Conservation (phyloP, 2,329 filamentous ascomycete species). For the Coniochaeta sp. region DNA sequence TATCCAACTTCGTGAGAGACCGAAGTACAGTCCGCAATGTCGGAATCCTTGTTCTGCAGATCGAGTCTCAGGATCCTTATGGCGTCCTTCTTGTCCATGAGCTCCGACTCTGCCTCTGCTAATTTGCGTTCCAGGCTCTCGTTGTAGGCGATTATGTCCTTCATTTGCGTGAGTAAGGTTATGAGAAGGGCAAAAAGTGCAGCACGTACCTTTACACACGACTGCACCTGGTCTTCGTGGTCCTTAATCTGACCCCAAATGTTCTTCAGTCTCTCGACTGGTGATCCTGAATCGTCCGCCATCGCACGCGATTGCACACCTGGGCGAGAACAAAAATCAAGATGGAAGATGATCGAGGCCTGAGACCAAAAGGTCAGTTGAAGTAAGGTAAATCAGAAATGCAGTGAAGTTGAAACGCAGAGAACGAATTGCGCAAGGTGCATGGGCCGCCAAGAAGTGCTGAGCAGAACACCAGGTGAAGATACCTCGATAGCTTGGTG, state of each 20-base stretch:
- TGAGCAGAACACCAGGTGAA: too few species aligned
- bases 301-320: neutral
- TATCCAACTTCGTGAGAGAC: neutral
- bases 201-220: neutral
- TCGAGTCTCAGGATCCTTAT: neutral
- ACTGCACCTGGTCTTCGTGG: neutral
- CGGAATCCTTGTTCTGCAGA: neutral
- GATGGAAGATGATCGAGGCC: neutral
- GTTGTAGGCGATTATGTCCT: neutral
- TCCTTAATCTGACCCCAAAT: neutral
- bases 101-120: neutral
- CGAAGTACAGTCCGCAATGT: neutral
- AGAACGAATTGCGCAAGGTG: too few species aligned
- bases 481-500: too few species aligned
- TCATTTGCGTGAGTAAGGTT: neutral
- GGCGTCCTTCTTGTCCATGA: neutral
- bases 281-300: neutral
- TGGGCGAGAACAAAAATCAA: too few species aligned
- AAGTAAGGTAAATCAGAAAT: too few species aligned
- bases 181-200: neutral
- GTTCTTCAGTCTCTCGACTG: neutral
- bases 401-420: too few species aligned
- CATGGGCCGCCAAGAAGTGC: too few species aligned
- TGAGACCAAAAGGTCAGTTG: neutral
- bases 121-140: neutral